Conservation (phyloP, 139 green algal genomes). For the Tetraselmis striata region DNA sequence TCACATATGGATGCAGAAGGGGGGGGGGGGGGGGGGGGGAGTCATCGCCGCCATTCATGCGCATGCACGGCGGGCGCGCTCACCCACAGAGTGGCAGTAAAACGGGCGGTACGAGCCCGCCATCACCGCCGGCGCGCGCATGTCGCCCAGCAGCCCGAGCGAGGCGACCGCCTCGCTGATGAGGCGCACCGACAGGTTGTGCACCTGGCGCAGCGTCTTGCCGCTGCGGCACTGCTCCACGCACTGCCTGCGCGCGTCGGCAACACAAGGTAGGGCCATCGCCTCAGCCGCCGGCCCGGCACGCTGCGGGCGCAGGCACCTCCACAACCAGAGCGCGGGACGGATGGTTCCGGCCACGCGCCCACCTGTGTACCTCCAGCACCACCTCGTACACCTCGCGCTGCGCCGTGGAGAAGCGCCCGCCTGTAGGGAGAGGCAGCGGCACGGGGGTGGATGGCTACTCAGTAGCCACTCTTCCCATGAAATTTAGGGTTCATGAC, state of each 20-base stretch:
- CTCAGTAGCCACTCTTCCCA: too few species aligned
- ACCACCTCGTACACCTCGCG: slow-evolving; percentile 71
- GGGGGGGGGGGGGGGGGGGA: too few species aligned
- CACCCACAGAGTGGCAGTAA: slow-evolving; percentile 69
- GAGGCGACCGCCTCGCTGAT: slow-evolving; percentile 32
- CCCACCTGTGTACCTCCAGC: slow-evolving; percentile 42
- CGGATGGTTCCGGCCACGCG: too few species aligned
- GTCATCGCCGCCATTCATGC: too few species aligned
- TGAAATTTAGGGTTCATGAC: too few species aligned
- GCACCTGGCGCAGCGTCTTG: slow-evolving; percentile 46
- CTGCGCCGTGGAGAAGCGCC: slow-evolving; percentile 47
- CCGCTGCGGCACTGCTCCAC: slow-evolving; percentile 42
- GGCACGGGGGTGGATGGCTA: too few species aligned
- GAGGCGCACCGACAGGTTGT: slow-evolving; percentile 41
- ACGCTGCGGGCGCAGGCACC: too few species aligned
- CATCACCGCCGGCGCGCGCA: background rate
- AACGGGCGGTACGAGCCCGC: slow-evolving; percentile 34
- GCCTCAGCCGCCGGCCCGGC: too few species aligned
- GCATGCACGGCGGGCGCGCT: too few species aligned
- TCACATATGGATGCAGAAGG: too few species aligned
- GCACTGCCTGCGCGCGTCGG: slow-evolving; percentile 26
- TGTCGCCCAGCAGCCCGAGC: slow-evolving; percentile 12
- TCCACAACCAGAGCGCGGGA: too few species aligned
- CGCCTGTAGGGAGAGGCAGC: slow-evolving; percentile 1
- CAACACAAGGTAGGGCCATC: background rate